phyloP scores from a whole-genome alignment of 2,329 filamentous ascomycete genomes.

The Verticillium nonalfalfae region DNA sequence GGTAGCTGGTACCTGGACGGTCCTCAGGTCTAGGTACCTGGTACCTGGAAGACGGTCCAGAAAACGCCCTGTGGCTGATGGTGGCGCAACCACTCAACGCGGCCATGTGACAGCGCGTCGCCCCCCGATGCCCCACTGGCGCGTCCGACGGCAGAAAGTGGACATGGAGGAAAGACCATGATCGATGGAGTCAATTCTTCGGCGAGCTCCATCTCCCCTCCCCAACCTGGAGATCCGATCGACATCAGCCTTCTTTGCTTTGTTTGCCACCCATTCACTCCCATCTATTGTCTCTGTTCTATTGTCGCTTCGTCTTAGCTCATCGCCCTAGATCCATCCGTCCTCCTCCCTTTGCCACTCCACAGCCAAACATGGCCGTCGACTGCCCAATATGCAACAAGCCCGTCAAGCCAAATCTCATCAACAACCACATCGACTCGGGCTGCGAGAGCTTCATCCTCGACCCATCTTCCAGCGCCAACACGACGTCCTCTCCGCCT shows the following conservation, averaged over 20 bases:
- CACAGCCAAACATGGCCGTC: constrained; percentile 36
- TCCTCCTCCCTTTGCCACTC: too few species aligned
- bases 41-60: too few species aligned
- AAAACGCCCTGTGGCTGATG: not conserved
- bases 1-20: too few species aligned
- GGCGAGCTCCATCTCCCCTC: not conserved
- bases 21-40: too few species aligned
- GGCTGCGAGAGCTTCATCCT: constrained; percentile 64
- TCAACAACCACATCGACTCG: constrained; percentile 90
- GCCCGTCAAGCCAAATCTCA: constrained; percentile 63
- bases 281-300: not conserved
- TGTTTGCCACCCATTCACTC: not conserved
- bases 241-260: not conserved
- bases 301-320: not conserved
- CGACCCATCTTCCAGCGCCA: constrained; percentile 28
- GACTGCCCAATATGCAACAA: constrained; percentile 78
- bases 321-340: not conserved
- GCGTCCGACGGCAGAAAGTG: not conserved
- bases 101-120: constrained; percentile 2
- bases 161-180: not conserved
- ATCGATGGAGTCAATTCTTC: not conserved
- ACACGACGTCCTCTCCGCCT: constrained; percentile 17
- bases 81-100: not conserved
- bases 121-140: not conserved
- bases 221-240: not conserved